These are phyloP conservation scores for Colletotrichum orbiculare DNA, from an alignment of 2,329 filamentous ascomycete species.

Conservation along the genomic window DNA sequence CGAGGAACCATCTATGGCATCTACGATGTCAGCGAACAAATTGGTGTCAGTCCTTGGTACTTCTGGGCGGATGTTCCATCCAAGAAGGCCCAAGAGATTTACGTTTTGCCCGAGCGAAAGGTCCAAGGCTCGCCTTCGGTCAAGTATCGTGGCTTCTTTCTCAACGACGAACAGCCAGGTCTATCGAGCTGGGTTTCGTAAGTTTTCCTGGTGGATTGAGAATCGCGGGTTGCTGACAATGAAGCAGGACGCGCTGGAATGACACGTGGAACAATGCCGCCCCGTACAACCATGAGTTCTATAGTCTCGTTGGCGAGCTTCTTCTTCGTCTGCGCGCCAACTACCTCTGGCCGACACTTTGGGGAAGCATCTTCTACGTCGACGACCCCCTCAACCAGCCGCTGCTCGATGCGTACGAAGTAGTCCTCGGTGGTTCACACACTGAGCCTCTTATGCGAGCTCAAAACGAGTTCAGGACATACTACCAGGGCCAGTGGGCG, in stretches of 20 bases:
- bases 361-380: slow-evolving; percentile 78
- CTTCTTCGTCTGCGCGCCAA: slow-evolving; percentile 77
- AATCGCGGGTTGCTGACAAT: neutral
- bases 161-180: slow-evolving; percentile 77
- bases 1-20: slow-evolving; percentile 76
- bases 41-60: slow-evolving; percentile 78
- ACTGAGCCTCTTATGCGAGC: slow-evolving; percentile 77
- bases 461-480: slow-evolving; percentile 65
- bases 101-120: slow-evolving; percentile 63
- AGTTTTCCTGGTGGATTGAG: slow-evolving; percentile 20
- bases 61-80: slow-evolving; percentile 73
- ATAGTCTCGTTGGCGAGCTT: slow-evolving; percentile 76
- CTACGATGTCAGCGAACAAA: slow-evolving; percentile 79
- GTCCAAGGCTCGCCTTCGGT: slow-evolving; percentile 70
- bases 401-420: slow-evolving; percentile 77
- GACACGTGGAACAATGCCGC: slow-evolving; percentile 56
- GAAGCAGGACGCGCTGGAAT: slow-evolving; percentile 47
- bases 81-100: slow-evolving; percentile 63
- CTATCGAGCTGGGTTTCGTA: slow-evolving; percentile 72
- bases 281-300: slow-evolving; percentile 71
- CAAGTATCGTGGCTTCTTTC: slow-evolving; percentile 76
- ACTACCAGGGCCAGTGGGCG: slow-evolving; percentile 72
- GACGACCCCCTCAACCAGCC: slow-evolving; percentile 77
- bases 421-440: slow-evolving; percentile 79
- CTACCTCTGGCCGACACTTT: slow-evolving; percentile 80